Conservation (phyloP, 352 stramenopile genomes). For the Phytophthora syringae region DNA sequence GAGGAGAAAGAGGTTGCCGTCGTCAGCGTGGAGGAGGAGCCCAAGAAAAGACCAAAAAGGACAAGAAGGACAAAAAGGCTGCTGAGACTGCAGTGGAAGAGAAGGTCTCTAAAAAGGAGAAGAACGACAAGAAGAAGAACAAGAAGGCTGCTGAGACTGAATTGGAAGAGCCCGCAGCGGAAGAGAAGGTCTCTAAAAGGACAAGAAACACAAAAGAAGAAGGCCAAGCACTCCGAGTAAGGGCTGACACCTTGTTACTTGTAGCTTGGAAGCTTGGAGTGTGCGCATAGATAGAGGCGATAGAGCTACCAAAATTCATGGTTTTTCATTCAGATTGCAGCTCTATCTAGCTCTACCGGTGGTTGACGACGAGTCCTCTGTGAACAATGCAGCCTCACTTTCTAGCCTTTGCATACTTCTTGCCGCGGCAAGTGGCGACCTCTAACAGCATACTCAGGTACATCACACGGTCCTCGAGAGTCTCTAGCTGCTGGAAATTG, state of each 20-base stretch:
- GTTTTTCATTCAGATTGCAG: conserved; percentile 12
- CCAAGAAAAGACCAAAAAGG: conserved; percentile 39
- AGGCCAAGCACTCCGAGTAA: conserved; percentile 45
- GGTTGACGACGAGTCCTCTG: not conserved
- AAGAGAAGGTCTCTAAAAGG: conserved; percentile 28
- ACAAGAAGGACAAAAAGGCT: conserved; percentile 55
- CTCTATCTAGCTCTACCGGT: conserved; percentile 22
- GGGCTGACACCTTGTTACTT: not conserved
- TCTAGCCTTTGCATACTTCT: conserved; percentile 17
- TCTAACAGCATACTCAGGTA: conserved; percentile 78
- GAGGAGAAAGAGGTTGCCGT: conserved; percentile 35
- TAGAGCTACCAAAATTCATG: conserved; percentile 21
- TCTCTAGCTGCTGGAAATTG: conserved; percentile 57
- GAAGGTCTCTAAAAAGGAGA: conserved; percentile 36
- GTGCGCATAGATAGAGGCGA: conserved; percentile 16
- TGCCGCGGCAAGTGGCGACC: conserved; percentile 50
- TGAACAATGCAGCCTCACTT: conserved; percentile 6
- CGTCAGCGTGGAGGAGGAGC: conserved; percentile 27
- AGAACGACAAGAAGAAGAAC: conserved; percentile 63
- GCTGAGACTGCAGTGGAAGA: conserved; percentile 3
- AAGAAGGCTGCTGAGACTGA: conserved; percentile 40
- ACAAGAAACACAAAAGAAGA: conserved; percentile 64
- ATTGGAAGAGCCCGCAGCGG: conserved; percentile 2
- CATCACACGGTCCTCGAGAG: conserved; percentile 54
- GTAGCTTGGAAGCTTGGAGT: conserved; percentile 1